Evolutionary conservation across 2,329 filamentous ascomycete species (phyloP), one percentile per base, ranked within the genome.

Genomic region (Nemania serpens): DNA sequence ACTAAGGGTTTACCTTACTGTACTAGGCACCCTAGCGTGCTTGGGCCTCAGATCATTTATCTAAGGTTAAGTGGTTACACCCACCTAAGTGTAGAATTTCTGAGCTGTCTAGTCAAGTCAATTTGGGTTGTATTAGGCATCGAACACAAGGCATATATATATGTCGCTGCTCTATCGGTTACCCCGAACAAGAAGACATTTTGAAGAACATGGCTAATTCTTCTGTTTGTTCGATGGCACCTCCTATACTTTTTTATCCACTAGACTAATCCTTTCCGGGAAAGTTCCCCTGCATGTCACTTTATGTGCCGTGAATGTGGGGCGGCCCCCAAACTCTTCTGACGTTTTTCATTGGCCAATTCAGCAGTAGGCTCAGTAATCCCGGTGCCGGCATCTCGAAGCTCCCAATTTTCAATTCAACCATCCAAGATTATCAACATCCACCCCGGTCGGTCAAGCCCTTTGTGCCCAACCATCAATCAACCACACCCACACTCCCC

Each of bases 281-380:
- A 61, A 54, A 47, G 37, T 3, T 6, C 22, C 54, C 54, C 15
- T 49, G 43, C 47, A 29, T 29, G 25, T 29, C 25, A 29, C 25
- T 29, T 29, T 7, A 29, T 29, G 25, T 29, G 25, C 25, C 25
- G 25, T 29, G 7, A 29, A 29, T 29, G 7, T 13, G 18, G 36
- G 41, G 17, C 34, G 37, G 51, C 18, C 12, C 47, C 54, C 41
- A 53, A 48, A n/a, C 15, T 5, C 34, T 7, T 36, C n/a, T n/a
- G 15, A 2, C 18, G 37, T 41, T 22, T 50, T 15, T 55, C 5
- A 63, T 63, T 63, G 61, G 61, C 20, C 55, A 61, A 63, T 58
- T 51, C 15, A 52, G 3, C 25, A 46, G 22, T 25, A 50, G 45
- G 34, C 12, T 50, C 18, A 29, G 25, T 29, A 29, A 7, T 29